phyloP scores from a whole-genome alignment of 176 grass and related monocot species.

The Canna indica region DNA sequence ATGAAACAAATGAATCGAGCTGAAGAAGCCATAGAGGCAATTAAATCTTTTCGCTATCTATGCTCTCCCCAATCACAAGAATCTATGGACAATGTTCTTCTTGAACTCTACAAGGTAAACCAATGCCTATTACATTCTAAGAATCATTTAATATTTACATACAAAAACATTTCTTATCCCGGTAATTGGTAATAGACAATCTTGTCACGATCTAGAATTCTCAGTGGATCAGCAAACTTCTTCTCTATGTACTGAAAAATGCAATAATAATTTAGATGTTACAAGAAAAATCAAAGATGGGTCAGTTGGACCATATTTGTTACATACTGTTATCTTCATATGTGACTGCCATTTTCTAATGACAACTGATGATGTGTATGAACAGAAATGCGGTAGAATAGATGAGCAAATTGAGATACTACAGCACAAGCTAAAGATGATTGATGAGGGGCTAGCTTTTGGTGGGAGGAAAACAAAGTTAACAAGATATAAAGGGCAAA shows the following conservation, averaged over 20 bases:
- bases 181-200: background rate
- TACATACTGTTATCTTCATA: background rate
- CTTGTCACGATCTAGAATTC: background rate
- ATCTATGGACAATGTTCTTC: conserved; percentile 2
- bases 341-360: background rate
- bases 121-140: background rate
- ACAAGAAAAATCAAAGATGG: background rate
- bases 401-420: conserved; percentile 59
- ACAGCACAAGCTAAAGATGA: conserved; percentile 39
- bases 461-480: conserved; percentile 53
- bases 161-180: background rate
- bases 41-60: conserved; percentile 32
- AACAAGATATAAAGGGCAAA: conserved; percentile 53
- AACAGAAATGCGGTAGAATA: conserved; percentile 56
- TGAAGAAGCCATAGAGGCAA: conserved; percentile 64
- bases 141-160: background rate
- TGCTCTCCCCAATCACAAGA: conserved; percentile 3
- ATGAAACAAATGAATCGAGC: conserved; percentile 57
- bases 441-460: conserved; percentile 64
- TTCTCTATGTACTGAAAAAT: background rate
- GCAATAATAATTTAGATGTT: background rate
- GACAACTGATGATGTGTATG: background rate
- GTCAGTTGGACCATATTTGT: background rate
- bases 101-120: conserved; percentile 41
- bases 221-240: background rate